Evolutionary conservation across 306 rosid species (phyloP), one percentile per base, ranked within the genome.

Genomic region (Clitoria ternatea): DNA sequence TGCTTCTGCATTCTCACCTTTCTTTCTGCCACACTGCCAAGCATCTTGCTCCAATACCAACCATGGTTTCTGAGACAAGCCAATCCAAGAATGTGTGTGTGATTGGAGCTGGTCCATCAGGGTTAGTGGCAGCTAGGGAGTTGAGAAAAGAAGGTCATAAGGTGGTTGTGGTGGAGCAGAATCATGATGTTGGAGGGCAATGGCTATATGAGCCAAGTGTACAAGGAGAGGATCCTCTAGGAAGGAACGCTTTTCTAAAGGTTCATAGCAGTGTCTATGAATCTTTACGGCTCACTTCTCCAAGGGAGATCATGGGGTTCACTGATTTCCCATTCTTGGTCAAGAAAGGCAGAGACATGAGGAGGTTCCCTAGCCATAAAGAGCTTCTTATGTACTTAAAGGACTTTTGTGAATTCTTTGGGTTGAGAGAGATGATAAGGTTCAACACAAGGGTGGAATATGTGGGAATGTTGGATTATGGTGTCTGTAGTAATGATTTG

Each of bases 161-260:
- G 37, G 95, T 42, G 66, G 81, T 81, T 55, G 88, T 94, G 10
- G 20, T 90, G 7, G 97, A 94, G 70, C 97, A 89, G 73, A 84
- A 87, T 75, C 86, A 90, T 73, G 98, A 90, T 47, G 82, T 94
- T 3, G 98, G 98, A 39, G 98, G 98, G 0, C 98, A 94, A 74
- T 94, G 97, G 98, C 83, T 94, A 26, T 94, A 94, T 69, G 80
- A 90, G 1, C 81, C 96, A 24, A 62, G 81, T 40, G 88, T 90
- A 13, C 82, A 88, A 65, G 86, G 66, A 0, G 92, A 88, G 47
- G 87, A 88, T 40, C 93, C 90, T 49, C 56, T 90, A 7, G 97
- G 98, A 65, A 87, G 70, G 68, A 73, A 85, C 35, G 42, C 49
- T 23, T 84, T 80, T 60, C 67, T 64, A 3, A 85, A 78, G 74